Conservation (phyloP, 352 stramenopile species). For the Thalassiosira delicatula region DNA sequence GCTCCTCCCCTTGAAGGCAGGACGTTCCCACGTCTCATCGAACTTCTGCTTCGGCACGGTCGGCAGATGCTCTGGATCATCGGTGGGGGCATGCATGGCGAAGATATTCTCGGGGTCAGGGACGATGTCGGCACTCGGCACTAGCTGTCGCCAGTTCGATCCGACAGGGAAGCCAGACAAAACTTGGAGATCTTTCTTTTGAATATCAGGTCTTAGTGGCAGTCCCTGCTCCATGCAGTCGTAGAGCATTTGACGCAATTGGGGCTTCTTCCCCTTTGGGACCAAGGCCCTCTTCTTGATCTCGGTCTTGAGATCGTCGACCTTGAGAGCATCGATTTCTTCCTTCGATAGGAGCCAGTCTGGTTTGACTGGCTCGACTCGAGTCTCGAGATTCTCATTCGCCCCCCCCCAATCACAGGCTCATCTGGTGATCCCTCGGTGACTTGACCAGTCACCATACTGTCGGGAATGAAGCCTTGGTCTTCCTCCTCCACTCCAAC, state of each 20-base stretch:
- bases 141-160: not conserved
- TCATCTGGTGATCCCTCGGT: no score
- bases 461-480: conserved; percentile 4
- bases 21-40: conserved; percentile 4
- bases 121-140: not conserved
- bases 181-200: not conserved
- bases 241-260: not conserved
- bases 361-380: no score
- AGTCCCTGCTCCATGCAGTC: not conserved
- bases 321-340: conserved; percentile 11
- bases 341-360: conserved; percentile 18
- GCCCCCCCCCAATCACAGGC: no score
- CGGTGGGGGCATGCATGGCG: conserved; percentile 5
- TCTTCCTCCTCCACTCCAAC: conserved; percentile 24
- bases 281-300: conserved; percentile 11
- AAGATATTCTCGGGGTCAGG: conserved; percentile 13
- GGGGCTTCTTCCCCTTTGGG: conserved; percentile 15
- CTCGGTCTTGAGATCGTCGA: conserved; percentile 11
- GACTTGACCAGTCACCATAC: no score
- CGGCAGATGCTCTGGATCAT: not conserved
- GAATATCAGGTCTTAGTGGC: not conserved
- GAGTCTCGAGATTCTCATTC: no score
- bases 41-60: conserved; percentile 30
- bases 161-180: not conserved
- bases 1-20: conserved; percentile 15